Conservation (phyloP, 2,329 filamentous ascomycete genomes). For the Apiospora arundinis region DNA sequence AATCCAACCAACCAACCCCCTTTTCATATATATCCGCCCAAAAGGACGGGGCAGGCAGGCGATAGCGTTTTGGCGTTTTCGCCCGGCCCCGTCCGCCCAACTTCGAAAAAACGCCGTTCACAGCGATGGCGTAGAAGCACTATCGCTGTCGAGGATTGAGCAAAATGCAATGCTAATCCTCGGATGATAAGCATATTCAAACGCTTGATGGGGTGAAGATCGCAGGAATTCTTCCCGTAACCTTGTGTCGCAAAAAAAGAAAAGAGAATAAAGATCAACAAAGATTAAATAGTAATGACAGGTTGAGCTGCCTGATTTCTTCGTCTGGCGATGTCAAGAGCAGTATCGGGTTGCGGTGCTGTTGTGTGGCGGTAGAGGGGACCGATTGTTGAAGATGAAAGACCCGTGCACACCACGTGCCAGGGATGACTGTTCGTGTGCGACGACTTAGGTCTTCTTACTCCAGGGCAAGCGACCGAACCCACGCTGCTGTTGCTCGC, state of each 20-base stretch:
- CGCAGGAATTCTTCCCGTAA: background rate
- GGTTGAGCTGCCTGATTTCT: constrained; percentile 44
- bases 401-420: background rate
- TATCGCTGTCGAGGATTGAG: constrained; percentile 41
- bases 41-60: constrained; percentile 30
- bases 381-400: constrained; percentile 13
- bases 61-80: constrained; percentile 52
- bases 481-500: constrained; percentile 65
- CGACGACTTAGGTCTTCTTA: constrained; percentile 35
- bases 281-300: constrained; percentile 32
- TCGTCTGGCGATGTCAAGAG: background rate
- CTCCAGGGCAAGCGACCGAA: constrained; percentile 52
- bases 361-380: background rate
- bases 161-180: constrained; percentile 31
- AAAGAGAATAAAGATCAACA: constrained; percentile 23
- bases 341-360: constrained; percentile 27
- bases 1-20: background rate
- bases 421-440: background rate
- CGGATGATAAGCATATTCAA: constrained; percentile 39
- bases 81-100: constrained; percentile 28
- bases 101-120: constrained; percentile 35
- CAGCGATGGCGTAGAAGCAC: constrained; percentile 47
- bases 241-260: constrained; percentile 24
- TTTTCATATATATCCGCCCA: constrained; percentile 26
- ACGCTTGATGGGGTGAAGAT: constrained; percentile 31